Base-by-base conservation (phyloP, 2,329 filamentous ascomycete genomes). In the Seiridium cupressi region DNA sequence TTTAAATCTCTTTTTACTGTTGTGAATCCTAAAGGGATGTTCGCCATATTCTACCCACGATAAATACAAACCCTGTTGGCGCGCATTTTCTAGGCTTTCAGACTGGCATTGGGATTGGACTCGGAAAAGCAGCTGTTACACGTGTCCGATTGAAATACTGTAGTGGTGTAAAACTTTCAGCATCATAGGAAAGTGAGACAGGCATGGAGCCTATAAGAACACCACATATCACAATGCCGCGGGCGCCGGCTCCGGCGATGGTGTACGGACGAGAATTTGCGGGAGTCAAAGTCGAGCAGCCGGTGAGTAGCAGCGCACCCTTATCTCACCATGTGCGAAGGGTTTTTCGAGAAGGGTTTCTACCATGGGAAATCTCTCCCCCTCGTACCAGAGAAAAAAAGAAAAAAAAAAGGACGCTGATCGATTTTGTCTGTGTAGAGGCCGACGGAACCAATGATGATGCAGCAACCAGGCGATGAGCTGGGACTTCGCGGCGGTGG, bases 241-340 rank as follows among this genome's bases (percentile, higher is more conserved):
- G 32, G n/a, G 34, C 34, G 18, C 55, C 55, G 55, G 55, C 55
- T 8, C 55, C 55, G 10, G 55, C 55, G 18, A 58, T 58, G 55
- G 55, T 58, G 11, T 58, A 58, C 46, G 55, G 55, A 34, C n/a
- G 11, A 8, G 54, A 57, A 5, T 51, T 18, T n/a, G 55, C 32
- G 31, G 32, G 55, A 26, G 46, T 51, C 46, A 58, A 44, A 10
- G 8, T 35, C n/a, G 55, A 58, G 18, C 55, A 58, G 36, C 55
- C 55, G 18, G 55, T 58, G 51, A 9, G 55, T 34, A 10, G 32
- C 49, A 53, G 9, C 26, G 11, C 11, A 34, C 1, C 3, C 18
- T 26, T 26, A 1, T 11, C 10, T 13, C 18, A 13, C 10, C 10
- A 34, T n/a, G n/a, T 26, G 47, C 31, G 47, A 13, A 34, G 3